Conservation (phyloP, 495 filamentous ascomycete genomes). For the Podospora appendiculata region DNA sequence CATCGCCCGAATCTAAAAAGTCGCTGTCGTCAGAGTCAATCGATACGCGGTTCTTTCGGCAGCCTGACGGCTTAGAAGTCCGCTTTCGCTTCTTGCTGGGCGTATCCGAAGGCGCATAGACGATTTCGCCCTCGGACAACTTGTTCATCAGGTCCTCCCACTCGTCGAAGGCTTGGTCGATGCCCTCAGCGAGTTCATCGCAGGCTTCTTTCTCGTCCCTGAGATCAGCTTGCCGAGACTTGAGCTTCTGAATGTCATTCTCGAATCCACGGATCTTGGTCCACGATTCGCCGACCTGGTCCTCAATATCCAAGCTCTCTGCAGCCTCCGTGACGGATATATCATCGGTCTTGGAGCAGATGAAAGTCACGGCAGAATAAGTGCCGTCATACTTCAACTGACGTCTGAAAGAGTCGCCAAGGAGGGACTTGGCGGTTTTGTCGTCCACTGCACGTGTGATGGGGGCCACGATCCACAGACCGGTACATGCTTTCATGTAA, state of each 20-base stretch:
- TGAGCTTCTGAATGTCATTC: slow-evolving; percentile 24
- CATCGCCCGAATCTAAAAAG: slow-evolving; percentile 1
- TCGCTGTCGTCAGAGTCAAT: slow-evolving; percentile 5
- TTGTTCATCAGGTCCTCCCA: slow-evolving; percentile 26
- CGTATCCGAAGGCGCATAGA: slow-evolving; percentile 35
- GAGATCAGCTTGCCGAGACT: slow-evolving; percentile 5
- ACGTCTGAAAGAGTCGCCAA: slow-evolving; percentile 50
- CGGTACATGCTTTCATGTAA: slow-evolving; percentile 52
- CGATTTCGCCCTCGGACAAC: slow-evolving; percentile 37
- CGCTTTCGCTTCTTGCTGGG: slow-evolving; percentile 15
- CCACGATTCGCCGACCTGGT: slow-evolving; percentile 23
- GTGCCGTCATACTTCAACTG: slow-evolving; percentile 59
- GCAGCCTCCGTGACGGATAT: slow-evolving; percentile 36
- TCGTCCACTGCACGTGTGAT: slow-evolving; percentile 61
- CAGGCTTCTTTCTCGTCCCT: slow-evolving; percentile 27
- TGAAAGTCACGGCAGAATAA: slow-evolving; percentile 52
- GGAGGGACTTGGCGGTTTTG: slow-evolving; percentile 52
- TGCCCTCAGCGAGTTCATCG: slow-evolving; percentile 20
- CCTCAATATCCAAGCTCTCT: slow-evolving; percentile 26
- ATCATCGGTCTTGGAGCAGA: slow-evolving; percentile 66
- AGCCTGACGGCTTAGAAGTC: slow-evolving; percentile 17
- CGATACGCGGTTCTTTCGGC: slow-evolving; percentile 14
- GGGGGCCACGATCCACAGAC: slow-evolving; percentile 56
- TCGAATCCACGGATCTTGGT: background rate
- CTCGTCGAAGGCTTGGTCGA: background rate